Base-by-base conservation (phyloP, 192 early-diverging fungal genomes). In the Backusella macrospora region DNA sequence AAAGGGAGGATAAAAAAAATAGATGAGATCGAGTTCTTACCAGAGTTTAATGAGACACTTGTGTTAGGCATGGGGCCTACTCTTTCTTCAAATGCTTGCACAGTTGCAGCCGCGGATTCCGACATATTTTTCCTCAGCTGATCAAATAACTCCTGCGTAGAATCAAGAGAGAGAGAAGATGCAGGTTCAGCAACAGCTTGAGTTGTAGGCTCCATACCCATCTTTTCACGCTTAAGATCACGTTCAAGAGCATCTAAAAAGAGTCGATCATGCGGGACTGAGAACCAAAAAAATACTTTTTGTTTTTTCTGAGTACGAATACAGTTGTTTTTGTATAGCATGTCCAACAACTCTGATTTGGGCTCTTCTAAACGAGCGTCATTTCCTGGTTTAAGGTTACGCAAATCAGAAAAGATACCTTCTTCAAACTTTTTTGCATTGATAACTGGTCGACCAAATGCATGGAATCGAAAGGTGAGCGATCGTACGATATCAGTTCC, bases 241-340 rank as follows among this genome's bases (percentile, higher is more conserved):
- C 97, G 89, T 82, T 99, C 96, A 62, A 98, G 88, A 3, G 97
- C 97, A 80, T 99, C 97, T 49, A 93, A 85, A 79, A 99, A 99
- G 46, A 99, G 90, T 45, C 92, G 78, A 77, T 99, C 96, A 79
- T 97, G 96, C 13, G 91, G 92, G 18, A 99, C 98, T 18, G 95
- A 93, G 78, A 91, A 92, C 96, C 98, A 99, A 78, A 92, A 97
- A 81, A 98, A 99, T n/a, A 99, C 98, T 69, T 98, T 98, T 85
- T 99, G 98, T 85, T 98, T 98, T 87, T 98, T 99, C 80, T 98
- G 97, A 4, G 96, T 97, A 43, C 97, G 91, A 73, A 99, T 95
- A 82, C 96, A 98, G 68, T 95, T 90, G 85, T 97, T 91, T 80
- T 95, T 96, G 86, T 96, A 95, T 62, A 99, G 86, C 76, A 98